Conservation (phyloP, 352 stramenopile species). For the Phytophthora pinifolia region DNA sequence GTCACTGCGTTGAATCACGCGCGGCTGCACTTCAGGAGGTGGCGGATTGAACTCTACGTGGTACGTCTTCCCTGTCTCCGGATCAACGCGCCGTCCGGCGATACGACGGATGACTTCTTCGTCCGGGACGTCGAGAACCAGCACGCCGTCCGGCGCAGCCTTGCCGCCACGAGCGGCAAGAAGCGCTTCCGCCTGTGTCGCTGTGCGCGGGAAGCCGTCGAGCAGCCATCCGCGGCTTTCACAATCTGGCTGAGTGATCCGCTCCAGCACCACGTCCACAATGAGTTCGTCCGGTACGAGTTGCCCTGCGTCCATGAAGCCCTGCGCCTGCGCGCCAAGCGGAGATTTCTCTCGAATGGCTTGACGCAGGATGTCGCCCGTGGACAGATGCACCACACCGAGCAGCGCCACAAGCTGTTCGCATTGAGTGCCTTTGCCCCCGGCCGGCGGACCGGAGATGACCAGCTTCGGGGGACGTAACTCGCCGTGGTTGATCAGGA, state of each 20-base stretch:
- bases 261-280: conserved; percentile 79
- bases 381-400: conserved; percentile 92
- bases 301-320: conserved; percentile 89
- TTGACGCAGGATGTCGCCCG: conserved; percentile 91
- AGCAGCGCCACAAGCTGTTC: conserved; percentile 87
- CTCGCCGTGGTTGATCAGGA: conserved; percentile 46
- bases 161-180: conserved; percentile 55
- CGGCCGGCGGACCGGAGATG: conserved; percentile 90
- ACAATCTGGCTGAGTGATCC: conserved; percentile 86
- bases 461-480: conserved; percentile 80
- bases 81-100: conserved; percentile 96
- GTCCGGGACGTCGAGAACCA: conserved; percentile 95
- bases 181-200: conserved; percentile 83
- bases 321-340: conserved; percentile 78
- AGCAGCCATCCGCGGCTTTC: conserved; percentile 88
- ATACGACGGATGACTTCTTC: conserved; percentile 95
- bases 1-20: conserved; percentile 89
- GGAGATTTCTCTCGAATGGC: conserved; percentile 74
- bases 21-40: conserved; percentile 51
- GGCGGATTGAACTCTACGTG: conserved; percentile 97
- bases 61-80: conserved; percentile 93
- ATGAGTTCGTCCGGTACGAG: conserved; percentile 94
- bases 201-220: conserved; percentile 93
- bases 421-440: conserved; percentile 95
- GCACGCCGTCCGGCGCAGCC: conserved; percentile 72